phyloP scores from a whole-genome alignment of 2,329 filamentous ascomycete genomes.

The Lasiodiplodia theobromae region DNA sequence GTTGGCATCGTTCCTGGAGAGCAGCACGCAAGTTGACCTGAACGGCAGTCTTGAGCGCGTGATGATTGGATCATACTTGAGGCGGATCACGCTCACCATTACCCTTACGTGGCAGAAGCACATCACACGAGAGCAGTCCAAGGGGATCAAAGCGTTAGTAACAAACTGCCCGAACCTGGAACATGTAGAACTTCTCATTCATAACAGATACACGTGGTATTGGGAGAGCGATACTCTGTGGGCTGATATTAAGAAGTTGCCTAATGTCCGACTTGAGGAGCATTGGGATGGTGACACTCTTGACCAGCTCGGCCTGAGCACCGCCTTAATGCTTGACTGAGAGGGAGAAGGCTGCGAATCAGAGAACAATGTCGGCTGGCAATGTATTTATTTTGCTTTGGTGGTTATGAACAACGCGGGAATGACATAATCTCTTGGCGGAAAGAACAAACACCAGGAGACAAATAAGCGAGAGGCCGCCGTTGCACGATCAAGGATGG shows the following conservation, averaged over 20 bases:
- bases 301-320: not conserved
- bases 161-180: not conserved
- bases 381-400: not conserved
- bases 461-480: not conserved
- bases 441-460: too few relatives aligned
- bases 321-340: not conserved
- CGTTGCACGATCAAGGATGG: too few relatives aligned
- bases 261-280: not conserved
- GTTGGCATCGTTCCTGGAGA: conserved; percentile 4
- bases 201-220: conserved; percentile 10
- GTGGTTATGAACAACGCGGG: not conserved
- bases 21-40: conserved; percentile 2
- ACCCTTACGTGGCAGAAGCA: conserved; percentile 9
- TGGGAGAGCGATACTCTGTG: conserved; percentile 9
- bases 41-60: not conserved
- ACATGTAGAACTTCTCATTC: conserved; percentile 2
- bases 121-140: not conserved
- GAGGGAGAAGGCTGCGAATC: not conserved
- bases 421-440: too few relatives aligned
- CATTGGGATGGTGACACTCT: conserved; percentile 1
- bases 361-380: not conserved
- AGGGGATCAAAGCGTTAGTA: not conserved
- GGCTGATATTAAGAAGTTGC: not conserved
- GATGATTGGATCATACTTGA: conserved; percentile 11
- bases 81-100: conserved; percentile 5